These are phyloP conservation scores for Malus hybrid DNA, from an alignment of 331 rosid species.

Conservation along the genomic window DNA sequence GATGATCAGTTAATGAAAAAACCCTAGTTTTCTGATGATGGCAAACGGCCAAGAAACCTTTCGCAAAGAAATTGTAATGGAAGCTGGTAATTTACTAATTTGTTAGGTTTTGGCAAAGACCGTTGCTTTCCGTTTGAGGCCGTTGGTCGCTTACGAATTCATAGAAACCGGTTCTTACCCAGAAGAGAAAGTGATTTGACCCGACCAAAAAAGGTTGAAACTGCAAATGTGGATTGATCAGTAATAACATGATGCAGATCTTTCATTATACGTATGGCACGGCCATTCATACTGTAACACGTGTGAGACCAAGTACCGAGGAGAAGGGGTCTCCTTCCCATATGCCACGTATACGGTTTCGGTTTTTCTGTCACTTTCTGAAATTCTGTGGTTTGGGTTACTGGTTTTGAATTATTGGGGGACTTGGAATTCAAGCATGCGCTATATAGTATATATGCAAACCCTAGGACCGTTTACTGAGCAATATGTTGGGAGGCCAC, in stretches of 20 bases:
- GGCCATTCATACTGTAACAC: not conserved
- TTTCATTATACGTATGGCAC: not conserved
- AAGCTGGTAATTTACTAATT: not conserved
- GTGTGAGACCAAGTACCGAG: not conserved
- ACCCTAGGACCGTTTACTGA: not conserved
- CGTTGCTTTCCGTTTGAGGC: not conserved
- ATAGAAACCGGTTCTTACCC: not conserved
- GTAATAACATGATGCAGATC: not conserved
- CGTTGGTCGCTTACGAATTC: not conserved
- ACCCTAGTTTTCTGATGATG: not conserved
- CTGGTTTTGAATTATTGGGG: not conserved
- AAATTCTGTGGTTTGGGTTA: not conserved
- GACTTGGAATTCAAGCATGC: not conserved
- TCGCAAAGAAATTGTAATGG: not conserved
- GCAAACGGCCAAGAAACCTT: not conserved
- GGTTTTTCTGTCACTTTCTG: not conserved
- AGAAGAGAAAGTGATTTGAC: not conserved
- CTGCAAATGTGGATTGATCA: not conserved
- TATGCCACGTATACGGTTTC: constrained; percentile 5
- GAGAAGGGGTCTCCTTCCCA: not conserved
- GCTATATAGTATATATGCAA: not conserved
- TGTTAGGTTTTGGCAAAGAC: not conserved
- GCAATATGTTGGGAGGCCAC: not conserved
- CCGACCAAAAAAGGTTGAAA: not conserved
- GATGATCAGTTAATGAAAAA: not conserved